A percentile compares a stretch with the other conserved stretches of the same genome.
These are phyloP conservation scores for Colletotrichum godetiae DNA, from an alignment of 2,329 filamentous ascomycete genomes.

Conservation along the genomic window DNA sequence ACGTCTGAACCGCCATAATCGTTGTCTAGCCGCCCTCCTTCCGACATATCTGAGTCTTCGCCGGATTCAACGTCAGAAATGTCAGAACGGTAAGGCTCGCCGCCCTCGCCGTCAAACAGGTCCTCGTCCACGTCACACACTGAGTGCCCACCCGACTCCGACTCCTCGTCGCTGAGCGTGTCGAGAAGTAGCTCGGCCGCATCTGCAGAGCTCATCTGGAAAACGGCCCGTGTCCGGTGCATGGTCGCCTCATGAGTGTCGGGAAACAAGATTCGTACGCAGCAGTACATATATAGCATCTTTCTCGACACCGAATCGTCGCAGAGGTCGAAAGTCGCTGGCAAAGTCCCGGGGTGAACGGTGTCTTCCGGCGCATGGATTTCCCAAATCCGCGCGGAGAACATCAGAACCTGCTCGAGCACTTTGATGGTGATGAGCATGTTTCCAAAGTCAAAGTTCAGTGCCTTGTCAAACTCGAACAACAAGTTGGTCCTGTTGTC, in stretches of 20 bases:
- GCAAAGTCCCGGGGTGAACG: not conserved
- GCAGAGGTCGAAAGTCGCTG: not conserved
- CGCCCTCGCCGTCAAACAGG: not conserved
- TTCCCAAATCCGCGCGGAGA: constrained; percentile 1
- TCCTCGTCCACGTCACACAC: not conserved
- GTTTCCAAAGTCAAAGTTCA: constrained; percentile 1
- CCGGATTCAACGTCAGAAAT: not conserved
- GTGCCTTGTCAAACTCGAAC: constrained; percentile 3
- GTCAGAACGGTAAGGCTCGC: not conserved
- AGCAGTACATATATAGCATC: constrained; percentile 4
- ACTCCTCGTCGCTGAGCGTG: not conserved
- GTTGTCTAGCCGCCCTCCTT: not conserved
- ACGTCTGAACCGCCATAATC: not conserved
- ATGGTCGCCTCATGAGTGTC: not conserved
- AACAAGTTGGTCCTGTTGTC: not conserved
- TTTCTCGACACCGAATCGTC: not conserved
- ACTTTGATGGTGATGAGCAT: not conserved
- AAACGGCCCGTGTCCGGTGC: not conserved
- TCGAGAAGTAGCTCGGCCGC: not conserved
- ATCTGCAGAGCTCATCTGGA: not conserved
- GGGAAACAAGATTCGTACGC: not conserved
- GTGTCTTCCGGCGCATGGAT: constrained; percentile 3
- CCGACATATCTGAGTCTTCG: not conserved
- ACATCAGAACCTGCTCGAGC: constrained; percentile 5
- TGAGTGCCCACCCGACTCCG: not conserved